These are phyloP conservation scores for Microbotryum lychnidis-dioicae DNA, from an alignment of 1,284 basidiomycete species.

Conservation along the genomic window DNA sequence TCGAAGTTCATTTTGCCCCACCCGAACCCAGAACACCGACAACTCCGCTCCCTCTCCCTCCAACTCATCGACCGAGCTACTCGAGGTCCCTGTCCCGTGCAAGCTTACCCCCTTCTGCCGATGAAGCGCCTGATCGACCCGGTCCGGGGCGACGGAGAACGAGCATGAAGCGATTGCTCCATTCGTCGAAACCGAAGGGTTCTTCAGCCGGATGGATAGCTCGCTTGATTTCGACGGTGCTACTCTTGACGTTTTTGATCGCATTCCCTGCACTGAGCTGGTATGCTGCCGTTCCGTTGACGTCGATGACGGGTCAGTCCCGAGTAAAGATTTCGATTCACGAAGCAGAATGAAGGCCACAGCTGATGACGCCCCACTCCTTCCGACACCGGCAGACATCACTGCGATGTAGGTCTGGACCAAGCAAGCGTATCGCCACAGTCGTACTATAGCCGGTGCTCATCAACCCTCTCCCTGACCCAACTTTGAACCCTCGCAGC, in stretches of 20 bases:
- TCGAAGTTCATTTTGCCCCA: slow-evolving; percentile 13
- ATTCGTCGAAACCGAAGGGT: neutral
- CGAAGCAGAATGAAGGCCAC: too few relatives aligned
- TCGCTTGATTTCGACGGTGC: slow-evolving; percentile 15
- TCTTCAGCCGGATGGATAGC: slow-evolving; percentile 4
- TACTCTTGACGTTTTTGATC: slow-evolving; percentile 28
- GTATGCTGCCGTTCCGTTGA: slow-evolving; percentile 32
- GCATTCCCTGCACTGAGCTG: slow-evolving; percentile 32
- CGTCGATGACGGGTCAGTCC: slow-evolving; percentile 20
- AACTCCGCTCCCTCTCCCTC: too few relatives aligned
- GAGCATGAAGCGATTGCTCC: slow-evolving; percentile 10
- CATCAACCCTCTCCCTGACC: too few relatives aligned
- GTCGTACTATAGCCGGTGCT: too few relatives aligned
- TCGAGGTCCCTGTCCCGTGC: slow-evolving; percentile 2
- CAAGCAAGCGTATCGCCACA: too few relatives aligned
- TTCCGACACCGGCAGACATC: neutral
- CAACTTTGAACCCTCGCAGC: too few relatives aligned
- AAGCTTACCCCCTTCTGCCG: neutral
- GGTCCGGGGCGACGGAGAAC: slow-evolving; percentile 3
- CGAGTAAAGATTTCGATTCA: too few relatives aligned
- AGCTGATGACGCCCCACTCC: neutral
- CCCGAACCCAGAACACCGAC: neutral
- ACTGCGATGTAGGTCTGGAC: neutral
- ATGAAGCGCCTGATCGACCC: slow-evolving; percentile 4
- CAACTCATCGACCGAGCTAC: neutral